Percentiles rank a stretch among this genome's conserved stretches.
phyloP scores from a whole-genome alignment of 1,284 basidiomycete genomes.

The Fomitopsis schrenkii region DNA sequence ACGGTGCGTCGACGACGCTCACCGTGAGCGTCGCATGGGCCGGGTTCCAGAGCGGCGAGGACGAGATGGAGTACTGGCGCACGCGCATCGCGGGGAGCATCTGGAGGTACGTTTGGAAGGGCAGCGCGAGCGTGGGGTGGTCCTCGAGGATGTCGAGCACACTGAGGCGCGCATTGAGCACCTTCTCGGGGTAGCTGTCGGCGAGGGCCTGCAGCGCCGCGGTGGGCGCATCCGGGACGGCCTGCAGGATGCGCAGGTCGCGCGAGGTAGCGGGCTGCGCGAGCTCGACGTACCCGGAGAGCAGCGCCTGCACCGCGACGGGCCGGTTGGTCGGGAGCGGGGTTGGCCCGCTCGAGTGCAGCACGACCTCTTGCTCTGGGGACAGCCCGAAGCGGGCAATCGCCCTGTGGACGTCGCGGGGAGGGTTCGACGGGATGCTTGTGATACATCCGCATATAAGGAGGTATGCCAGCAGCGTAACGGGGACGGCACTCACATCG shows the following conservation, averaged over 20 bases:
- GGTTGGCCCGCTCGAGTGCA: conserved; percentile 35
- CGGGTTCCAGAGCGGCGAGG: conserved; percentile 45
- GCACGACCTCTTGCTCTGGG: conserved; percentile 40
- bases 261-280: conserved; percentile 40
- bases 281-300: conserved; percentile 46
- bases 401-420: conserved; percentile 35
- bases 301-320: conserved; percentile 32
- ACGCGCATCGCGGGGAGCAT: conserved; percentile 18
- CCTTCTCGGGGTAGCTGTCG: conserved; percentile 31
- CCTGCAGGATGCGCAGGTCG: conserved; percentile 29
- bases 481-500: conserved; percentile 30
- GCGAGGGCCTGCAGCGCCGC: conserved; percentile 26
- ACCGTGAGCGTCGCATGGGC: conserved; percentile 42
- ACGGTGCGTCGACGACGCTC: conserved; percentile 37
- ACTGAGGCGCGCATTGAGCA: conserved; percentile 37
- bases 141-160: conserved; percentile 43
- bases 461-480: background rate
- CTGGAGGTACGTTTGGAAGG: conserved; percentile 36
- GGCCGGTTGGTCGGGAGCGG: conserved; percentile 38
- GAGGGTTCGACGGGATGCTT: conserved; percentile 41
- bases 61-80: conserved; percentile 51
- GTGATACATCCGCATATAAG: background rate
- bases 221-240: conserved; percentile 14
- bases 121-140: conserved; percentile 35
- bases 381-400: conserved; percentile 37